Evolutionary conservation across 805 yeast genomes (phyloP).

Genomic region (Candida maesae): DNA sequence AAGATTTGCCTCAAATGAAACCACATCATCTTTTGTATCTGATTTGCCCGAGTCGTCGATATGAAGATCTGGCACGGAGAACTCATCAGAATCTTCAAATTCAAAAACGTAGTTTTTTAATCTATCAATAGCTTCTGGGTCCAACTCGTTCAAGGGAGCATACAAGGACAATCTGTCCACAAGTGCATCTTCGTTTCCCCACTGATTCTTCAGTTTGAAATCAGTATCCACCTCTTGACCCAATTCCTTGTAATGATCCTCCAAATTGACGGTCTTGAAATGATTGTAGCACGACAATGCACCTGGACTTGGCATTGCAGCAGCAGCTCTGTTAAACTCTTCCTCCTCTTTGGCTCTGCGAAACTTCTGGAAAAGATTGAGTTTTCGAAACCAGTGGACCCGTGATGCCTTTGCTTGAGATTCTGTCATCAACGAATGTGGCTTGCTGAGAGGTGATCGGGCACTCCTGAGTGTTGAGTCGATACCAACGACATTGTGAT

Average conservation of each 20-base stretch:
- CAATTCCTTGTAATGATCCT: conserved; percentile 2
- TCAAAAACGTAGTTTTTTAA: conserved; percentile 5
- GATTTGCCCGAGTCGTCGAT: background rate
- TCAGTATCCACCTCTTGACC: background rate
- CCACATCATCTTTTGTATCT: background rate
- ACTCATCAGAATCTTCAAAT: background rate
- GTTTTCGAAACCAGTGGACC: conserved; percentile 10
- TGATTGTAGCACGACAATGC: conserved; percentile 6
- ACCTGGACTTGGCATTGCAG: background rate
- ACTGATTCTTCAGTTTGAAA: background rate
- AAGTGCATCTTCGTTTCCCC: background rate
- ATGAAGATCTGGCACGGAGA: background rate
- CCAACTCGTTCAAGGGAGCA: conserved; percentile 12
- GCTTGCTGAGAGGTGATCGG: background rate
- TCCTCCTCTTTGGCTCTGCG: background rate
- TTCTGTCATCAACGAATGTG: background rate
- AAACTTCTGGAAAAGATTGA: conserved; percentile 7
- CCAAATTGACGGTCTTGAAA: conserved; percentile 7
- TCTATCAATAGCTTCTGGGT: conserved; percentile 1
- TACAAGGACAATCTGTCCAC: conserved; percentile 4
- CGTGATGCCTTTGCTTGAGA: background rate
- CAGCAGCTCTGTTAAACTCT: background rate
- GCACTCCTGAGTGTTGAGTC: conserved; percentile 6
- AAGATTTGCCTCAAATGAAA: too few relatives aligned
- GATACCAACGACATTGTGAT: conserved; percentile 1